Evolutionary conservation across 257 asterid species (phyloP), one percentile per base, ranked within the genome.

Genomic region (Plantago elongata): DNA sequence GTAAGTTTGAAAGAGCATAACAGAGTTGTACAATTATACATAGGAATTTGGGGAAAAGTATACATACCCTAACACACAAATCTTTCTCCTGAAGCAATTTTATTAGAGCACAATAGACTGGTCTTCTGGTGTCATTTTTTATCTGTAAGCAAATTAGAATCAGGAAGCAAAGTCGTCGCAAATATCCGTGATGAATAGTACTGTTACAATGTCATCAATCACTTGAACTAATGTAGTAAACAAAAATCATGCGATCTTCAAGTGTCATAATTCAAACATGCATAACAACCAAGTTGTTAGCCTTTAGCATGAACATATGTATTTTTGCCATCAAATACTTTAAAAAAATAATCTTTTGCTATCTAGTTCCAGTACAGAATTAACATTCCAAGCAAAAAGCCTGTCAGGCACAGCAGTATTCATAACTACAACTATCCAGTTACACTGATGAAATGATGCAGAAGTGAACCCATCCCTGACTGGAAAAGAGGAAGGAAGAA

Each of bases 91-190:
- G 97, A 76, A 93, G 94, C 84, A 93, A 77, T 79, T 80, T 83
- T 79, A 90, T 79, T 73, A 93, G 74, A 72, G 97, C 92, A 68
- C 96, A 89, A 74, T 89, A 93, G 27, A 93, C 99, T 44, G 88
- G 84, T 66, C 93, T 73, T 75, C 87, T 89, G 56, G 91, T 87
- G 66, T 89, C 97, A 64, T 82, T 90, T 79, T 85, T 93, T 56
- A 93, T 82, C 99, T 93, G 89, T 13, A 54, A 44, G 68, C 59
- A 65, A 56, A 67, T 57, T 63, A 51, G 51, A 51, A 58, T 56
- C 57, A 74, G 59, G 71, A 69, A 63, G 49, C 22, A 48, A 66
- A 64, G 10, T 56, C 55, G 60, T 60, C 50, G 54, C 45, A 62
- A 70, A 51, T 29, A 54, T 30, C 29, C 57, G 54, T 34, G 44